Percentiles rank a stretch among this genome's conserved stretches.
Conservation (phyloP, 352 stramenopile species). For the Discostella stelligera region DNA sequence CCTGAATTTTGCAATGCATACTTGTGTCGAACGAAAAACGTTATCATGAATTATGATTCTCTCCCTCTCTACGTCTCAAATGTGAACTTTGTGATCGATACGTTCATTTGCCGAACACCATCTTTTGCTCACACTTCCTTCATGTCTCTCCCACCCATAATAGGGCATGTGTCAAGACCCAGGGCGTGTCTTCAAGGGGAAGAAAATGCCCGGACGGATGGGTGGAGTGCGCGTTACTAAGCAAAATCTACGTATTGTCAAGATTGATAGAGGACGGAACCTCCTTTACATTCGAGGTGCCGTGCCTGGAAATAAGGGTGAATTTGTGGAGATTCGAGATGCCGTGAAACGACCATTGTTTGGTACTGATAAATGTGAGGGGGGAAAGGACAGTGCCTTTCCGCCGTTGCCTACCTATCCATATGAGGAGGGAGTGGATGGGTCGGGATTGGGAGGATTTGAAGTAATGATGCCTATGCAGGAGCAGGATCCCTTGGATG, state of each 20-base stretch:
- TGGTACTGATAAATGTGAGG: conserved; percentile 69
- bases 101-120: not conserved
- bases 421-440: conserved; percentile 78
- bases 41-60: conserved; percentile 21
- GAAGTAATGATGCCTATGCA: conserved; percentile 80
- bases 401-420: conserved; percentile 78
- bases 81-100: not conserved
- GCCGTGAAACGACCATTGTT: conserved; percentile 79
- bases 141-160: not conserved
- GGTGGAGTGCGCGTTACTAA: conserved; percentile 90
- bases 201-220: conserved; percentile 99
- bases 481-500: conserved; percentile 71
- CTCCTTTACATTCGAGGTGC: conserved; percentile 76
- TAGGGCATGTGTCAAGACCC: conserved; percentile 96
- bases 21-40: conserved; percentile 17
- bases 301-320: conserved; percentile 77
- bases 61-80: conserved; percentile 3
- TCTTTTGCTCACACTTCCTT: no score
- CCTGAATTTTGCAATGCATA: conserved; percentile 19
- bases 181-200: conserved; percentile 98
- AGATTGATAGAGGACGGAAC: conserved; percentile 80
- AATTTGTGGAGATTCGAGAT: conserved; percentile 81
- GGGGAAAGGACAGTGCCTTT: conserved; percentile 50
- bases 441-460: conserved; percentile 59
- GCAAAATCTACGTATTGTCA: conserved; percentile 90